Evolutionary conservation across 2,329 filamentous ascomycete genomes (phyloP).

Genomic region (Dactylellina cionopaga): DNA sequence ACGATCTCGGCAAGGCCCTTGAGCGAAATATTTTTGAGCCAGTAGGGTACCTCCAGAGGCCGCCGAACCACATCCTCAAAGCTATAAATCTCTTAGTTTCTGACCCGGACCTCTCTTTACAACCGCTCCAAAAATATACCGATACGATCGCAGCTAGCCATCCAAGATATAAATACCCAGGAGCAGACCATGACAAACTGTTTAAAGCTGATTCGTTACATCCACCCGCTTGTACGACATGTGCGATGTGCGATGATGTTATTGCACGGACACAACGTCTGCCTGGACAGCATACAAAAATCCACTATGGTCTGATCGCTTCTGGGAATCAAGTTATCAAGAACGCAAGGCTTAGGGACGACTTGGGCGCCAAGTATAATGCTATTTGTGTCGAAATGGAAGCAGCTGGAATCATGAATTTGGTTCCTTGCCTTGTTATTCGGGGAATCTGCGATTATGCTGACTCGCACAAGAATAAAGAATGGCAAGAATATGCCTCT

Average conservation of each 20-base stretch:
- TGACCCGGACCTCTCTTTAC: not conserved
- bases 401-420: slow-evolving; percentile 6
- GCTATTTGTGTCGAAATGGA: slow-evolving; percentile 20
- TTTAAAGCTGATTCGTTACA: not conserved
- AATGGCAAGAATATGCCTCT: slow-evolving; percentile 20
- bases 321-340: slow-evolving; percentile 19
- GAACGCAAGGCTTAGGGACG: not conserved
- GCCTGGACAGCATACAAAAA: not conserved
- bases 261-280: not conserved
- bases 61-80: not conserved
- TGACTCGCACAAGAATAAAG: slow-evolving; percentile 12
- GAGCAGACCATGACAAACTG: not conserved
- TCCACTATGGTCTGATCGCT: slow-evolving; percentile 15
- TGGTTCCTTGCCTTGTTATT: slow-evolving; percentile 5
- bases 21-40: not conserved
- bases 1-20: not conserved
- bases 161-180: slow-evolving; percentile 2
- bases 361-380: not conserved
- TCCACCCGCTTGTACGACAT: not conserved
- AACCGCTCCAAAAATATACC: not conserved
- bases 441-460: slow-evolving; percentile 25
- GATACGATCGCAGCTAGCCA: not conserved
- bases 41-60: not conserved
- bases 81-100: not conserved
- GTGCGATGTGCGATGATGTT: not conserved